Conservation (phyloP, 331 rosid genomes). For the Erythrophleum ivorense region DNA sequence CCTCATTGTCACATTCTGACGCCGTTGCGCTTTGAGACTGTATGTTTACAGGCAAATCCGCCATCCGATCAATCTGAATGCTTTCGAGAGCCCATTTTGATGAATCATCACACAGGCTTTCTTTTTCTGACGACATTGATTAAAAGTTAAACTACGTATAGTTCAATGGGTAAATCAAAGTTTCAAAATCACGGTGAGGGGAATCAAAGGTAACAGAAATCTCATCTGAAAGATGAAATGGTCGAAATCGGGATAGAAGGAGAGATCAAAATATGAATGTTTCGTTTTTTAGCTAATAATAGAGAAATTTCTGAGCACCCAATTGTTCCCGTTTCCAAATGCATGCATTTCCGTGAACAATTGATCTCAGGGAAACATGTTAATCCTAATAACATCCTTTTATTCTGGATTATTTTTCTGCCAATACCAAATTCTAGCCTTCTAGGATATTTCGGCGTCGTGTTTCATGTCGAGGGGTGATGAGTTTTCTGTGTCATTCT, state of each 20-base stretch:
- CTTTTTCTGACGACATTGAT: slow-evolving; percentile 49
- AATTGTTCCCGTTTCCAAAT: not conserved
- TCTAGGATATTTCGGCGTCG: not conserved
- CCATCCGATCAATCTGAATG: slow-evolving; percentile 56
- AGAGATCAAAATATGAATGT: slow-evolving; percentile 11
- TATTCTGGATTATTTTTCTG: no score
- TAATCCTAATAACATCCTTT: not conserved
- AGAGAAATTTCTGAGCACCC: not conserved
- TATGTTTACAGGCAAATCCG: slow-evolving; percentile 31
- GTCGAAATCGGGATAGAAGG: slow-evolving; percentile 25
- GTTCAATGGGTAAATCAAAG: not conserved
- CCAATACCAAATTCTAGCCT: no score
- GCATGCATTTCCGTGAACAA: not conserved
- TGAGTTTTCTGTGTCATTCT: not conserved
- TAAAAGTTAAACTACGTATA: not conserved
- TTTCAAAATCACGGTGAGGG: not conserved
- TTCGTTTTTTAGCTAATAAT: no score
- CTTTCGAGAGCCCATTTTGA: slow-evolving; percentile 58
- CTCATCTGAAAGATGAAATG: not conserved
- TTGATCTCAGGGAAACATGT: not conserved
- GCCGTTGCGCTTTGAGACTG: not conserved
- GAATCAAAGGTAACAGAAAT: not conserved
- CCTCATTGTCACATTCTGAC: slow-evolving; percentile 30
- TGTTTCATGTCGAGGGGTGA: not conserved
- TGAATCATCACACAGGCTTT: slow-evolving; percentile 46